Evolutionary conservation across 257 asterid species (phyloP).

Genomic region (Leptodermis oblonga): DNA sequence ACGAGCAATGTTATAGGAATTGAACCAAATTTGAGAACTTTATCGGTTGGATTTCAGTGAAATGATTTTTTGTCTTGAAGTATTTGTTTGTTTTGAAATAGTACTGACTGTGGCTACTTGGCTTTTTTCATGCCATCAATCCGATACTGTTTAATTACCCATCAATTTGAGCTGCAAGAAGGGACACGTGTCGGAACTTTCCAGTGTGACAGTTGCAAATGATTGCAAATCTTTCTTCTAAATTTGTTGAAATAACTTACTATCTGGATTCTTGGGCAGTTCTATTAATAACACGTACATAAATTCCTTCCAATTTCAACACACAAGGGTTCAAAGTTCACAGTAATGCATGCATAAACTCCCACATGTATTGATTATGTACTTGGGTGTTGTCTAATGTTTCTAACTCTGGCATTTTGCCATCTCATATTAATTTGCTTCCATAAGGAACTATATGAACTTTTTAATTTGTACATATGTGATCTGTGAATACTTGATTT

Average conservation of each 20-base stretch:
- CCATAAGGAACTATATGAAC: not conserved
- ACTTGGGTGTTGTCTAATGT: not conserved
- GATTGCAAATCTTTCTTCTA: not conserved
- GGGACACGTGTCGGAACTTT: not conserved
- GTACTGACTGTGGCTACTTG: not conserved
- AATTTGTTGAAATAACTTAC: not conserved
- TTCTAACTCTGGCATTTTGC: not conserved
- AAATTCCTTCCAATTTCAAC: not conserved
- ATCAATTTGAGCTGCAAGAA: no score
- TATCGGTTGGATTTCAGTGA: not conserved
- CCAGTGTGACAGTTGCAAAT: not conserved
- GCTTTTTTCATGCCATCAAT: not conserved
- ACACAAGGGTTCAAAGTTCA: not conserved
- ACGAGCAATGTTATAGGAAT: not conserved
- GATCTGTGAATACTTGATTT: slow-evolving; percentile 6
- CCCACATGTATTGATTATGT: not conserved
- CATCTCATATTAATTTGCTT: not conserved
- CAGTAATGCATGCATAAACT: not conserved
- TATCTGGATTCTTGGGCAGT: not conserved
- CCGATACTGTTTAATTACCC: not conserved
- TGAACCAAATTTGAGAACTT: not conserved
- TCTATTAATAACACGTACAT: not conserved
- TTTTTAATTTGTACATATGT: slow-evolving; percentile 4
- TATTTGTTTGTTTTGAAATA: not conserved
- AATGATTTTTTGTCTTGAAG: not conserved